Evolutionary conservation across 2,329 filamentous ascomycete species (phyloP).

Genomic region (Xylaria hypoxylon): DNA sequence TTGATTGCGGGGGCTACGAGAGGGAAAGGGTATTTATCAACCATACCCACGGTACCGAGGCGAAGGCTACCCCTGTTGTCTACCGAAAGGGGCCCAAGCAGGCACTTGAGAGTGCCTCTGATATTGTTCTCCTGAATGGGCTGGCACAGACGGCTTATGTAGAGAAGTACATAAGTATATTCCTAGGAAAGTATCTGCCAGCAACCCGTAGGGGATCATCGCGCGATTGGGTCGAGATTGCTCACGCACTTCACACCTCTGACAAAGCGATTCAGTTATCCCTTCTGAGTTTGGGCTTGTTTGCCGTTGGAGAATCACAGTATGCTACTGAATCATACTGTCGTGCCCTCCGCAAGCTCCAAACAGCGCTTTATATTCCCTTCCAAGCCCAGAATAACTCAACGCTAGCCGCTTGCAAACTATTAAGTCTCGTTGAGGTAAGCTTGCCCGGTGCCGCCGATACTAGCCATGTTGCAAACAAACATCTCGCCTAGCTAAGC

Average conservation of each 20-base stretch:
- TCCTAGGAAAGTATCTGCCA: conserved; percentile 36
- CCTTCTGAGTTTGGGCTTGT: conserved; percentile 36
- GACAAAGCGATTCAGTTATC: conserved; percentile 29
- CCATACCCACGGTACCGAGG: conserved; percentile 31
- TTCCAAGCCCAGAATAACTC: conserved; percentile 22
- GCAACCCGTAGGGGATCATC: conserved; percentile 7
- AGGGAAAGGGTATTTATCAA: conserved; percentile 38
- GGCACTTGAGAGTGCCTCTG: background rate
- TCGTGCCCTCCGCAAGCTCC: conserved; percentile 30
- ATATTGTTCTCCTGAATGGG: conserved; percentile 25
- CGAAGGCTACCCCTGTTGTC: conserved; percentile 20
- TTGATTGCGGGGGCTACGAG: conserved; percentile 39
- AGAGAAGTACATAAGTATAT: conserved; percentile 39
- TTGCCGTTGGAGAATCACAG: conserved; percentile 27
- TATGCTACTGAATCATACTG: conserved; percentile 34
- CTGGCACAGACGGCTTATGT: conserved; percentile 35
- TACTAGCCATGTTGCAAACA: background rate
- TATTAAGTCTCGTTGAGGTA: conserved; percentile 39
- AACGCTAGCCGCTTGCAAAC: conserved; percentile 34
- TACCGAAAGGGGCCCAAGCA: conserved; percentile 28
- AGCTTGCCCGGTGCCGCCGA: background rate
- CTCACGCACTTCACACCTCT: conserved; percentile 33
- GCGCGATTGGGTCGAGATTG: conserved; percentile 36
- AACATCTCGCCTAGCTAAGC: background rate
- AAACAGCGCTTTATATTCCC: conserved; percentile 12